Percentiles rank a stretch among this genome's conserved stretches.
These are phyloP conservation scores for Eragrostis nindensis DNA, from an alignment of 176 grass and related monocot species.

Conservation along the genomic window DNA sequence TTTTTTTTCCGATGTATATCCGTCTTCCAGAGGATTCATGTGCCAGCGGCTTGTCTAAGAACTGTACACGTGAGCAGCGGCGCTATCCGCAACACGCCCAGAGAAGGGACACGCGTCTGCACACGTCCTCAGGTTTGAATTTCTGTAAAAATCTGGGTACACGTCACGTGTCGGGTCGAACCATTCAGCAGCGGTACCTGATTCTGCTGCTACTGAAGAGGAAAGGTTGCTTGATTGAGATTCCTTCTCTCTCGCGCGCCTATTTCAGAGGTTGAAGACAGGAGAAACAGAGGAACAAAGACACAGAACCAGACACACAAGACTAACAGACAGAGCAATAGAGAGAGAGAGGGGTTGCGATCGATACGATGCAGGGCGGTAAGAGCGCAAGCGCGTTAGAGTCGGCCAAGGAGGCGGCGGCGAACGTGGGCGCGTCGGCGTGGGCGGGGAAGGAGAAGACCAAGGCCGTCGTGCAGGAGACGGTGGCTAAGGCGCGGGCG, in stretches of 20 bases:
- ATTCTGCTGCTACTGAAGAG: neutral
- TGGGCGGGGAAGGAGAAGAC: slow-evolving; percentile 58
- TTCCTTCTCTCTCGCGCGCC: neutral
- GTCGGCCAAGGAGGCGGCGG: slow-evolving; percentile 44
- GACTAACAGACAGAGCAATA: no score
- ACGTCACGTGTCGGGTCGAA: neutral
- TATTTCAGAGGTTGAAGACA: neutral
- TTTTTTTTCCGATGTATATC: neutral
- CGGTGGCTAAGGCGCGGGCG: slow-evolving; percentile 37
- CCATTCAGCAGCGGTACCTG: neutral
- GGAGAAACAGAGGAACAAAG: neutral
- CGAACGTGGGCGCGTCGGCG: slow-evolving; percentile 47
- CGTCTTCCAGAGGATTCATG: neutral
- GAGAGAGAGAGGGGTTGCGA: neutral
- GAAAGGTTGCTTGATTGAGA: neutral
- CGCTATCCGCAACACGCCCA: neutral
- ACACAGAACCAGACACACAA: neutral
- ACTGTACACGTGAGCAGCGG: neutral
- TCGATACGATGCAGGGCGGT: slow-evolving; percentile 34
- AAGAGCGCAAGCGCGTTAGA: slow-evolving; percentile 45
- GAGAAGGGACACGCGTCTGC: neutral
- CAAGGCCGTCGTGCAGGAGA: slow-evolving; percentile 45
- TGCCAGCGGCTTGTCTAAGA: neutral
- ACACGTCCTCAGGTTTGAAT: neutral
- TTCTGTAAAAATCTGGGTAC: neutral